Conservation (phyloP, 2,329 filamentous ascomycete genomes). For the Paraconiothyrium brasiliense region DNA sequence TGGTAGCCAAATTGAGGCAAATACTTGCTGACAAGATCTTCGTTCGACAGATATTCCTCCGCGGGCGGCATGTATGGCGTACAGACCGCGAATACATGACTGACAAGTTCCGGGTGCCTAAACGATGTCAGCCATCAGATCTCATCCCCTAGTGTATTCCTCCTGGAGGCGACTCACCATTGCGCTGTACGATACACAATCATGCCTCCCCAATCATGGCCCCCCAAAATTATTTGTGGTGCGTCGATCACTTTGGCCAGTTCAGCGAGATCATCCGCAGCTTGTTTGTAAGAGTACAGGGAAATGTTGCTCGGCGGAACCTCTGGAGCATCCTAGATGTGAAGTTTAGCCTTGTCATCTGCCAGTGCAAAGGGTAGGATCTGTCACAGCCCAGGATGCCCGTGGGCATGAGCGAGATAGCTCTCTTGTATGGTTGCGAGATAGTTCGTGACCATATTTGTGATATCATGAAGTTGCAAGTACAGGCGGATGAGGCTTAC, state of each 20-base stretch:
- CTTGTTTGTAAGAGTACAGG: constrained; percentile 76
- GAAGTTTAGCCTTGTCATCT: constrained; percentile 28
- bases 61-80: constrained; percentile 74
- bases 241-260: constrained; percentile 69
- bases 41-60: constrained; percentile 63
- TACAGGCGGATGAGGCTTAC: constrained; percentile 48
- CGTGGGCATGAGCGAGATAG: constrained; percentile 3
- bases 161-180: constrained; percentile 54
- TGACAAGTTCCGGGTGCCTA: constrained; percentile 72
- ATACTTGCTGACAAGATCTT: constrained; percentile 65
- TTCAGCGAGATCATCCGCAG: constrained; percentile 77
- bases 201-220: constrained; percentile 91
- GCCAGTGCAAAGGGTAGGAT: constrained; percentile 19
- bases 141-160: background rate
- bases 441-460: background rate
- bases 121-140: constrained; percentile 19
- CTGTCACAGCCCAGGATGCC: constrained; percentile 16
- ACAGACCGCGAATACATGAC: constrained; percentile 80
- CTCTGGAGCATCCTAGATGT: constrained; percentile 51
- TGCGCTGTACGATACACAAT: constrained; percentile 78
- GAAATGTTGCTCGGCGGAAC: constrained; percentile 68
- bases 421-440: background rate
- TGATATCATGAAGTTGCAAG: constrained; percentile 26
- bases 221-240: constrained; percentile 77
- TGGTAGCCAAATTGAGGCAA: constrained; percentile 84